Evolutionary conservation across 1,139 yeast genomes (phyloP), one percentile per base, ranked within the genome.

Genomic region (Yamadazyma triangularis): DNA sequence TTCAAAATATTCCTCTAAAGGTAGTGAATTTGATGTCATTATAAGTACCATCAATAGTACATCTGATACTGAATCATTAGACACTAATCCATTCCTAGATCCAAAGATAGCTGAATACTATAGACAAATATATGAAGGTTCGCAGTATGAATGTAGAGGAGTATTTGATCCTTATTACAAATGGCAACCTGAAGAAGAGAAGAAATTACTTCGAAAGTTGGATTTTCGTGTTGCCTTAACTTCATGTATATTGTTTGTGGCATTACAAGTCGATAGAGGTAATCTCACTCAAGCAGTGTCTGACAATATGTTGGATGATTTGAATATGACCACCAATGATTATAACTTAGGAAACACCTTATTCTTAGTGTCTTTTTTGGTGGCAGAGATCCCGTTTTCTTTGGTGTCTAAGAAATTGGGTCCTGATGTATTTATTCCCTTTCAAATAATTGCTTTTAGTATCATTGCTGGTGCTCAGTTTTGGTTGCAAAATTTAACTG

Each of bases 111-210:
- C 56, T 10, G 56, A 50, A 8, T 47, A 54, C 31, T 60, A 58
- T 34, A 44, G 50, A n/a, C 40, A 44, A 4, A 24, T 62, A n/a
- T 62, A 62, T 33, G 58, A 53, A 16, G 41, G 39, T 2, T 47
- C 54, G 16, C 28, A 55, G 2, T 63, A 63, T 40, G 69, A 62
- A 38, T 54, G 68, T 39, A 48, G 55, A 23, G 43, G 41, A 19
- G 56, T 42, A 9, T 58, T 60, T 31, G 68, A 63, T 40, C 67
- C 68, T 1, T 48, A 49, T 1, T 52, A 56, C 29, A 50, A 52
- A n/a, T 62, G 68, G 69, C 52, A 58, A 4, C 37, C 41, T 13
- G 52, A 51, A 32, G 69, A 62, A 45, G 69, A 62, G 35, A 47
- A 46, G 31, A 49, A 54, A 38, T 41, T 57, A 14, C 33, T 45